Conservation (phyloP, 306 rosid genomes). For the Quercus ilex region DNA sequence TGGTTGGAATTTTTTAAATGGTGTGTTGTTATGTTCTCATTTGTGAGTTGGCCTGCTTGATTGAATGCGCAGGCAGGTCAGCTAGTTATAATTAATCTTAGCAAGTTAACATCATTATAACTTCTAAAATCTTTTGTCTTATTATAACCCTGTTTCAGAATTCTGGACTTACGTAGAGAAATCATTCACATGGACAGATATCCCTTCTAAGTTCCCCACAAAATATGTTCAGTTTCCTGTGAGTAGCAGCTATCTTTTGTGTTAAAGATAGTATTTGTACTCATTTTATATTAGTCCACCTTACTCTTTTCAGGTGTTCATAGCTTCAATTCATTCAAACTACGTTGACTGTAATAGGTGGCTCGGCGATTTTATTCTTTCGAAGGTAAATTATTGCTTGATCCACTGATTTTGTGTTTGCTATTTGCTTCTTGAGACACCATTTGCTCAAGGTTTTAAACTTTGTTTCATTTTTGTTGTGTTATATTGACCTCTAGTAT, state of each 20-base stretch:
- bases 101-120: not conserved
- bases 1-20: not conserved
- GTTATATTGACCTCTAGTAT: not conserved
- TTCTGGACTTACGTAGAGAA: slow-evolving; percentile 90
- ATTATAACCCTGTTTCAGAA: slow-evolving; percentile 50
- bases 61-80: not conserved
- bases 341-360: slow-evolving; percentile 98
- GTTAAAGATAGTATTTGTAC: slow-evolving; percentile 18
- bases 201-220: slow-evolving; percentile 94
- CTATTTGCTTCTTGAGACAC: not conserved
- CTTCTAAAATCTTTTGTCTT: slow-evolving; percentile 8
- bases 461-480: not conserved
- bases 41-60: not conserved
- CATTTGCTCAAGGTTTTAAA: not conserved
- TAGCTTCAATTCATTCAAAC: slow-evolving; percentile 77
- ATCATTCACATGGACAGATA: slow-evolving; percentile 95
- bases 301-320: slow-evolving; percentile 62
- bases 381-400: slow-evolving; percentile 64
- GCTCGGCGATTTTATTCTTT: slow-evolving; percentile 94
- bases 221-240: slow-evolving; percentile 96
- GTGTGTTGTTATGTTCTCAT: not conserved
- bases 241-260: slow-evolving; percentile 32
- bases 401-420: slow-evolving; percentile 11
- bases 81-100: not conserved
- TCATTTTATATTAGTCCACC: slow-evolving; percentile 1